Evolutionary conservation across 2,329 filamentous ascomycete species (phyloP), one percentile per base, ranked within the genome.

Genomic region (Diaporthe destruens): DNA sequence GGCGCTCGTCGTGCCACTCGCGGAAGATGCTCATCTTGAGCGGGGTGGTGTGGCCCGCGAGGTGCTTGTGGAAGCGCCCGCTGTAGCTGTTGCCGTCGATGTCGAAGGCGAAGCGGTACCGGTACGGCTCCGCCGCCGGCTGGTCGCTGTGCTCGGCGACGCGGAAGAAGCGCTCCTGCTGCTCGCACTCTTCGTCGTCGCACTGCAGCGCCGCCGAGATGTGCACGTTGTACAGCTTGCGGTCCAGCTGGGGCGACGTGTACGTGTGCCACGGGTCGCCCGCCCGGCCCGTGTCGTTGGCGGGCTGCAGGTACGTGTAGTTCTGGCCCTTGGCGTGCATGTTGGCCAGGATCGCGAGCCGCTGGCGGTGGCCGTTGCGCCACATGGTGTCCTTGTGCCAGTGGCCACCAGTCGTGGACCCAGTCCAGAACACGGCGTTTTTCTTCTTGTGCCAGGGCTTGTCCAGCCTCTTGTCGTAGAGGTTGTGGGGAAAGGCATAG

Each of bases 1-100:
- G 80, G 0, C 87, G 79, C 34, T 90, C 87, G 73, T 89, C 87
- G 72, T 90, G 88, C 89, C 88, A 90, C 77, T 90, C 88, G 2
- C 83, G 81, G 9, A 89, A 78, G 0, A 89, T 75, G 0, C 87
- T 87, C 74, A 86, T 83, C 76, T 90, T 90, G 20, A 90, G 77
- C 0, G 86, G 85, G 0, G 82, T 76, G 1, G 84, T 85, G 3
- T 80, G 81, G 0, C 85, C 88, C 0, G 84, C 83, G 2, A 90
- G 78, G 0, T 90, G 78, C 49, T 83, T 83, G 76, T 87, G 86
- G 76, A 83, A 90, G 0, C 88, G 84, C 0, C 87, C 88, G 42
- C 85, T 88, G 72, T 88, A 86, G 5, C 86, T 85, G 76, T 90
- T 89, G 2, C 88, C 88, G 76, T 90, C 88, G 2, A 88, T 72